A percentile compares a stretch with the other conserved stretches of the same genome.
phyloP scores from a whole-genome alignment of 148 eudicot species.

The Silene uniflora region DNA sequence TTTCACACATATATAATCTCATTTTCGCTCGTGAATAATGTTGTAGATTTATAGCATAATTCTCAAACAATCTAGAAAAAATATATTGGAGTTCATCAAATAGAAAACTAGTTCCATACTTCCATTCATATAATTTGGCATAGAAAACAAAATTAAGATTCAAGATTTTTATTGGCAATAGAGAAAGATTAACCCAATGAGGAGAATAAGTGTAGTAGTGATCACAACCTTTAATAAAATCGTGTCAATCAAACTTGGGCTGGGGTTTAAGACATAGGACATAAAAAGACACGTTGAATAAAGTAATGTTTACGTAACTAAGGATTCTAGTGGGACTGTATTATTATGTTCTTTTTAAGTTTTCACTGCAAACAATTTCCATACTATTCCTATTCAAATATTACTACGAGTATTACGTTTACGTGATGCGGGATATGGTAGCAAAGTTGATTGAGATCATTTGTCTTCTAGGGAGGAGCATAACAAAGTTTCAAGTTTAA shows the following conservation, averaged over 20 bases:
- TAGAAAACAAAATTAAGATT: too few species aligned
- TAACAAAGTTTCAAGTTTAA: conserved; percentile 15
- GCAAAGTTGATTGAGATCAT: conserved; percentile 10
- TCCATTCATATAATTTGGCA: too few species aligned
- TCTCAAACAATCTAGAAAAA: too few species aligned
- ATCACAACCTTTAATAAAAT: conserved; percentile 11
- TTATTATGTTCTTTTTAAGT: conserved; percentile 1
- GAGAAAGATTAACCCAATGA: conserved; percentile 11
- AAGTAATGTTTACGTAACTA: conserved; percentile 25
- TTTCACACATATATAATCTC: too few species aligned
- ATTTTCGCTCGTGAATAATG: too few species aligned
- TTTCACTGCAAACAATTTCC: neutral
- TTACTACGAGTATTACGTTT: neutral
- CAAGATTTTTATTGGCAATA: conserved; percentile 18
- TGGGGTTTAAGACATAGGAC: neutral
- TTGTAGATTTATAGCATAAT: too few species aligned
- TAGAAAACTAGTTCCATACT: too few species aligned
- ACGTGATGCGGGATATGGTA: conserved; percentile 13
- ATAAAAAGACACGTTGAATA: conserved; percentile 24
- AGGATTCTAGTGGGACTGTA: conserved; percentile 13
- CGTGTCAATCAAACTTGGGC: conserved; percentile 11
- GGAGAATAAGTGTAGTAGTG: conserved; percentile 1
- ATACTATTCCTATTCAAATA: neutral
- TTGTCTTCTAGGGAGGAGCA: conserved; percentile 27
- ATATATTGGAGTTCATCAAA: too few species aligned